phyloP scores from a whole-genome alignment of 441 rosid species.

The Sinapis alba region DNA sequence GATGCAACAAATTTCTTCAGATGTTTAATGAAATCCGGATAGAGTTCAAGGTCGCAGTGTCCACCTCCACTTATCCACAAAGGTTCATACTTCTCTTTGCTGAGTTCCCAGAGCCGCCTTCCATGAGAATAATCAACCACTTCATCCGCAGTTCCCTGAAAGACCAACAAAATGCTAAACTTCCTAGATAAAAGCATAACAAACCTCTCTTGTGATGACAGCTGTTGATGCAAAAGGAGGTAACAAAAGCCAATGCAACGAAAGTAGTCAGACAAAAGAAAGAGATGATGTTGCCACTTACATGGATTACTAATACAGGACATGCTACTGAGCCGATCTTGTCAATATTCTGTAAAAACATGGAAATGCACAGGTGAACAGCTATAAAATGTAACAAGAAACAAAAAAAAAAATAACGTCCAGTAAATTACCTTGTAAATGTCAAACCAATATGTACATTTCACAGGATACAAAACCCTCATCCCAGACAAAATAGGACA shows the following conservation, averaged over 20 bases:
- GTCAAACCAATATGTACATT: slow-evolving; percentile 73
- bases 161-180: slow-evolving; percentile 10
- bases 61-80: slow-evolving; percentile 31
- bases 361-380: background rate
- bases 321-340: slow-evolving; percentile 78
- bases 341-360: slow-evolving; percentile 70
- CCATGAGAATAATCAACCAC: slow-evolving; percentile 95
- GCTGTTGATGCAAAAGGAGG: background rate
- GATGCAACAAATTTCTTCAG: no score
- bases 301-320: slow-evolving; percentile 85
- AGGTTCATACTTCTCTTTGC: slow-evolving; percentile 84
- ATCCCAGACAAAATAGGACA: slow-evolving; percentile 75
- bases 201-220: background rate
- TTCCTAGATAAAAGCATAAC: background rate
- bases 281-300: slow-evolving; percentile 46
- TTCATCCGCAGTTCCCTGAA: slow-evolving; percentile 87
- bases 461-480: slow-evolving; percentile 74
- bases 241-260: background rate
- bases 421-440: slow-evolving; percentile 60
- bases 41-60: no score
- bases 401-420: slow-evolving; percentile 1
- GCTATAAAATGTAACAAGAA: slow-evolving; percentile 19
- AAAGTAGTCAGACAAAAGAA: slow-evolving; percentile 4
- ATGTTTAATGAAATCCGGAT: no score
- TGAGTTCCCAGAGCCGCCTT: slow-evolving; percentile 80